phyloP scores from a whole-genome alignment of 441 rosid species.

The Melastoma candidum region DNA sequence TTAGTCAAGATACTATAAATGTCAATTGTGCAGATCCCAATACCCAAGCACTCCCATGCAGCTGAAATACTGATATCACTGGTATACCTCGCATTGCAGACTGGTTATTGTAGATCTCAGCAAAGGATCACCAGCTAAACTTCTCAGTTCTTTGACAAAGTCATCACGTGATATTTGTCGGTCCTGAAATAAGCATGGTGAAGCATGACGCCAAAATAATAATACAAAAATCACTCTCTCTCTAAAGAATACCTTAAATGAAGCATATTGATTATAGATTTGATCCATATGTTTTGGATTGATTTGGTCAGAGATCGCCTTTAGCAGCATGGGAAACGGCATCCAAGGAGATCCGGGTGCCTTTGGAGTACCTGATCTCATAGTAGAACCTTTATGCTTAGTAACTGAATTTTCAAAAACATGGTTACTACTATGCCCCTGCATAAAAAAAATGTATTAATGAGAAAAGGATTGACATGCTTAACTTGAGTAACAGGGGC shows the following conservation, averaged over 20 bases:
- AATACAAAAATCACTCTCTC: neutral
- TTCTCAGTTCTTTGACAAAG: conserved; percentile 62
- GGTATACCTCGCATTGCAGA: conserved; percentile 66
- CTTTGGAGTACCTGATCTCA: conserved; percentile 45
- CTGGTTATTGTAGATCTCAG: conserved; percentile 67
- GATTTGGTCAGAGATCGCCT: conserved; percentile 64
- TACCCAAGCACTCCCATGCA: no score
- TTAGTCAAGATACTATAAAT: no score
- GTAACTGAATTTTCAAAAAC: conserved; percentile 14
- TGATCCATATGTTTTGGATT: conserved; percentile 47
- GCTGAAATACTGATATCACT: no score
- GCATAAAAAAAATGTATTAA: neutral
- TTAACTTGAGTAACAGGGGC: no score
- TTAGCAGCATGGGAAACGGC: conserved; percentile 81
- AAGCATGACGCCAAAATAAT: neutral
- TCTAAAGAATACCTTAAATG: conserved; percentile 47
- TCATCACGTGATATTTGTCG: conserved; percentile 57
- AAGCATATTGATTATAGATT: conserved; percentile 38
- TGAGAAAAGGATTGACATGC: neutral
- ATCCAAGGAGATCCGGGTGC: conserved; percentile 90
- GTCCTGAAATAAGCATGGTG: conserved; percentile 28
- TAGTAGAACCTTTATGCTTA: conserved; percentile 38
- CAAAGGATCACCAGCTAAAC: conserved; percentile 63
- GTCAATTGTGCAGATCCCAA: no score
- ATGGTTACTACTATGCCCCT: neutral